Evolutionary conservation across 306 rosid species (phyloP).

Genomic region (Quercus mongolica): DNA sequence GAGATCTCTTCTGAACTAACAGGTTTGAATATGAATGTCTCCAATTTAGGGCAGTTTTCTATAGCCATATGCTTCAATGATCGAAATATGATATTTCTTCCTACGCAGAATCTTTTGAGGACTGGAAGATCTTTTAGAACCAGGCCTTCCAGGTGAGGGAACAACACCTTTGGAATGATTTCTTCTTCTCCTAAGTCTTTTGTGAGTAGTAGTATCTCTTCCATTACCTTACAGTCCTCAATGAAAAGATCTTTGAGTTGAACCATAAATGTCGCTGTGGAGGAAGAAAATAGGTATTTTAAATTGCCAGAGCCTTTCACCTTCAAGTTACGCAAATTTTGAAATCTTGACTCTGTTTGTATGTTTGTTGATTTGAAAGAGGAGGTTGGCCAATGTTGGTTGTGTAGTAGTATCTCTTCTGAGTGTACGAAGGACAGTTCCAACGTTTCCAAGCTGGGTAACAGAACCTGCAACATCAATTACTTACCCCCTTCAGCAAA

Average conservation of each 20-base stretch:
- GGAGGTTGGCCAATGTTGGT: background rate
- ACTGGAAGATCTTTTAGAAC: no score
- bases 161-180: no score
- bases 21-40: background rate
- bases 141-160: fast-evolving
- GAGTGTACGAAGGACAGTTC: slow-evolving; percentile 7
- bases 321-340: fast-evolving
- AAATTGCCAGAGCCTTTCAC: no score
- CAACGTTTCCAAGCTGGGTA: slow-evolving; percentile 23
- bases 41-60: background rate
- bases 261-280: no score
- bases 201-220: background rate
- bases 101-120: no score
- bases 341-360: no score
- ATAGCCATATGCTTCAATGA: fast-evolving
- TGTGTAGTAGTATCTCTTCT: background rate
- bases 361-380: no score
- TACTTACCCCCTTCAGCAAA: no score
- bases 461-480: slow-evolving; percentile 2
- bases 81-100: no score
- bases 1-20: no score
- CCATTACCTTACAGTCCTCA: background rate
- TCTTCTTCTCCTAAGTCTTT: background rate
- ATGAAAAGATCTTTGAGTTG: fast-evolving
- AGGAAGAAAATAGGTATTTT: no score